Evolutionary conservation across 345 rosid species (phyloP).

Genomic region (Citrus trifoliata): DNA sequence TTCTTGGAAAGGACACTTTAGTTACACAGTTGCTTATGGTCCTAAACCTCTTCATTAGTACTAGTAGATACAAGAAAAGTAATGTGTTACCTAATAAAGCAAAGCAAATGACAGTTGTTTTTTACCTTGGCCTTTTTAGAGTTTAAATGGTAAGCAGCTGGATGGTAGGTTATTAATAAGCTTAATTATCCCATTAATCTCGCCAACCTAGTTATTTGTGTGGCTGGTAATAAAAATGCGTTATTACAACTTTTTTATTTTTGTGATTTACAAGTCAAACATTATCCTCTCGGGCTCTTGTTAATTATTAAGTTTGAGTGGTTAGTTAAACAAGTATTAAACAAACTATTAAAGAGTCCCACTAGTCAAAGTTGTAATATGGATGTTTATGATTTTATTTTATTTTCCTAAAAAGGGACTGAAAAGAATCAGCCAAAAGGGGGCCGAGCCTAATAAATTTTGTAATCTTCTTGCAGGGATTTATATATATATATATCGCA

Average conservation of each 20-base stretch:
- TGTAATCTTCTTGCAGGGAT: too few species aligned
- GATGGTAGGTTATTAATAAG: constrained; percentile 13
- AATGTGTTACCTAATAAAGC: constrained; percentile 45
- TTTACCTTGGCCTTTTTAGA: constrained; percentile 15
- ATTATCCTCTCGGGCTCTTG: constrained; percentile 26
- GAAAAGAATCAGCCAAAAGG: not conserved
- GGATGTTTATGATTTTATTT: constrained; percentile 8
- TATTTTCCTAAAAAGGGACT: not conserved
- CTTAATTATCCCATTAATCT: constrained; percentile 10
- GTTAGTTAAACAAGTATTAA: constrained; percentile 25
- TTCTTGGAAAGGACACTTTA: constrained; percentile 15
- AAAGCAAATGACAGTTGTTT: constrained; percentile 19
- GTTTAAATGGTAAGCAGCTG: constrained; percentile 39
- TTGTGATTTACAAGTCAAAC: constrained; percentile 13
- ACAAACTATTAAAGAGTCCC: constrained; percentile 4
- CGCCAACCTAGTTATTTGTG: constrained; percentile 3
- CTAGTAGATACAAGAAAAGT: constrained; percentile 18
- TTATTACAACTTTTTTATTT: not conserved
- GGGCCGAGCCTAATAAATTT: not conserved
- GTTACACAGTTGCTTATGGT: constrained; percentile 19
- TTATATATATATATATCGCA: not conserved
- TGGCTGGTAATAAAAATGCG: constrained; percentile 25
- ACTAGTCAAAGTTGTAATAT: constrained; percentile 10
- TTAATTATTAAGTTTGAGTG: constrained; percentile 13
- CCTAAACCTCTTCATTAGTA: constrained; percentile 15